Conservation (phyloP, 495 filamentous ascomycete species). For the Bathelium albidoporum region DNA sequence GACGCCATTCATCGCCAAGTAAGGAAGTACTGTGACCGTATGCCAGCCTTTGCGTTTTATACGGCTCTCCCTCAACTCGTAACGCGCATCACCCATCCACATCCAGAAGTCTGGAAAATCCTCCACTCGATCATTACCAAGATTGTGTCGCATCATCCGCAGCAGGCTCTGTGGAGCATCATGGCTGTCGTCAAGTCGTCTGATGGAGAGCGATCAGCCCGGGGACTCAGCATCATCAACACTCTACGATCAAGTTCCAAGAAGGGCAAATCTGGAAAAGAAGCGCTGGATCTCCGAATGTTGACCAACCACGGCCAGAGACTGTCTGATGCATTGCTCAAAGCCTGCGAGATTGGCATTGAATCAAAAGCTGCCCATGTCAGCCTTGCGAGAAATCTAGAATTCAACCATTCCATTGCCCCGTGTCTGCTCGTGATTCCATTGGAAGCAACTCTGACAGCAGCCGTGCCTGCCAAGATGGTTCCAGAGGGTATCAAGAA, state of each 20-base stretch:
- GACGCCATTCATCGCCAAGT: constrained; percentile 61
- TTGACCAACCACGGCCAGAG: constrained; percentile 71
- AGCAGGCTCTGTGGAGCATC: constrained; percentile 88
- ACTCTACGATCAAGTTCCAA: constrained; percentile 32
- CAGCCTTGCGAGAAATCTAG: constrained; percentile 61
- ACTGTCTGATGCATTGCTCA: constrained; percentile 71
- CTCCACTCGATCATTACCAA: constrained; percentile 71
- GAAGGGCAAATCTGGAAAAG: constrained; percentile 31
- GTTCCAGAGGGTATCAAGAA: constrained; percentile 54
- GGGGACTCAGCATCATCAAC: constrained; percentile 43
- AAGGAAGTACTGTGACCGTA: constrained; percentile 57
- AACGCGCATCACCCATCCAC: constrained; percentile 80
- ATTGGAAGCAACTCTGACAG: constrained; percentile 71
- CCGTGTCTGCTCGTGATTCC: constrained; percentile 82
- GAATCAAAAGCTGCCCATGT: constrained; percentile 60
- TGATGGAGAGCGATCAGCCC: constrained; percentile 39
- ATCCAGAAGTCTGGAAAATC: constrained; percentile 59
- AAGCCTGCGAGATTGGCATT: constrained; percentile 63
- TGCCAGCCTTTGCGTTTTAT: constrained; percentile 86
- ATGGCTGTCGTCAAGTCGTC: constrained; percentile 63
- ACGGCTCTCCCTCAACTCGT: constrained; percentile 88
- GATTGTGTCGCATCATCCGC: constrained; percentile 67
- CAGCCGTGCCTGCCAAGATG: constrained; percentile 65
- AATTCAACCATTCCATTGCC: constrained; percentile 73
- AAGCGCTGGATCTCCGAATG: constrained; percentile 46